These are phyloP conservation scores for Trametes maxima DNA, from an alignment of 768 basidiomycete species.

Conservation along the genomic window DNA sequence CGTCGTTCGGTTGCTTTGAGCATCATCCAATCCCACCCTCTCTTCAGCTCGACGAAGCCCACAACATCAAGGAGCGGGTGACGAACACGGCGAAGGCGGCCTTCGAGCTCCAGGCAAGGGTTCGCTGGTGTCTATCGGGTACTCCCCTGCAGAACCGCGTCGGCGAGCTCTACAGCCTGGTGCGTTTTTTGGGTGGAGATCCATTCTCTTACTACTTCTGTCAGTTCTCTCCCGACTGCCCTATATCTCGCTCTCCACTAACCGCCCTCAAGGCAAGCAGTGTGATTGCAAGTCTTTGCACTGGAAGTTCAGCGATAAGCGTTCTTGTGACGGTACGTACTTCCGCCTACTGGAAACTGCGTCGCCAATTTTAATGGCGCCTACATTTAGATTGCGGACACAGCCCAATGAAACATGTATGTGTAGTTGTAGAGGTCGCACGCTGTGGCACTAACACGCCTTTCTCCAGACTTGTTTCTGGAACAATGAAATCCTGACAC, in stretches of 20 bases:
- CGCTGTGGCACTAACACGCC: neutral
- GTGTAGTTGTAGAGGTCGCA: neutral
- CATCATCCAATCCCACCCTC: neutral
- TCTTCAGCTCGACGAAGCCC: constrained; percentile 88
- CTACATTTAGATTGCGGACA: constrained; percentile 69
- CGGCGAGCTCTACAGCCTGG: constrained; percentile 96
- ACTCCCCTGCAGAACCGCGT: constrained; percentile 98
- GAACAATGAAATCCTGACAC: constrained; percentile 95
- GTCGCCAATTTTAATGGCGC: constrained; percentile 3
- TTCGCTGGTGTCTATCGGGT: constrained; percentile 94
- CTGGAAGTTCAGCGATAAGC: constrained; percentile 88
- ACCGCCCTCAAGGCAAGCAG: constrained; percentile 61
- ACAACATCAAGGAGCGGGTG: constrained; percentile 94
- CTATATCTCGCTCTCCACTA: neutral
- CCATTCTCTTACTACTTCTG: constrained; percentile 94
- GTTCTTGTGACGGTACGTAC: constrained; percentile 76
- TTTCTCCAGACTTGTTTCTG: constrained; percentile 84
- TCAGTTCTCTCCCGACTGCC: constrained; percentile 26
- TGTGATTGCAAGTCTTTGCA: constrained; percentile 96
- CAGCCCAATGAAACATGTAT: constrained; percentile 80
- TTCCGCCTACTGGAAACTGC: neutral
- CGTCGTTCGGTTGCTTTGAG: neutral
- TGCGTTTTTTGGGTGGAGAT: constrained; percentile 91
- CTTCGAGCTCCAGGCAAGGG: constrained; percentile 81
- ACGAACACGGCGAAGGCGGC: constrained; percentile 98